Evolutionary conservation across 495 filamentous ascomycete genomes (phyloP).

Genomic region (Hyaloscypha bicolor): DNA sequence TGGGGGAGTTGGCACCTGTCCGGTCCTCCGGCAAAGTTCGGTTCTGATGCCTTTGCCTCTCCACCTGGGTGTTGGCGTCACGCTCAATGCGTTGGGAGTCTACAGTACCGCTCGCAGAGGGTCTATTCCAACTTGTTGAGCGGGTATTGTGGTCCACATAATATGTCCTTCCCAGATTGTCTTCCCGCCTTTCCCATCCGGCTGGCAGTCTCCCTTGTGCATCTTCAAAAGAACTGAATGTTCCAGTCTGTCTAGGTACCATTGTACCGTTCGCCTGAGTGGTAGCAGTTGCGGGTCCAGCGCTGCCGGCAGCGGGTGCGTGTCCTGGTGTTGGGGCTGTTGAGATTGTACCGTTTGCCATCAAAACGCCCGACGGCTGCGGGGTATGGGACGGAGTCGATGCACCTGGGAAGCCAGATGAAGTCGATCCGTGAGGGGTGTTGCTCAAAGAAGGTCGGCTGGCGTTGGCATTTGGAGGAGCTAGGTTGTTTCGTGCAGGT

Average conservation of each 20-base stretch:
- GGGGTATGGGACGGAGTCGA: conserved; percentile 22
- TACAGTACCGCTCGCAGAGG: conserved; percentile 78
- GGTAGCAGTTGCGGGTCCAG: conserved; percentile 10
- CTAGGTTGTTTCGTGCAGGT: conserved; percentile 19
- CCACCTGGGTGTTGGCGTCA: conserved; percentile 86
- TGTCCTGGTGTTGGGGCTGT: conserved; percentile 33
- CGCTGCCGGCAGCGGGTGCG: conserved; percentile 34
- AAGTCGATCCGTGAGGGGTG: conserved; percentile 27
- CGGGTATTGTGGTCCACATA: conserved; percentile 98
- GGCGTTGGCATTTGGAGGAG: conserved; percentile 24
- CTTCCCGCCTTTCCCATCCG: conserved; percentile 95
- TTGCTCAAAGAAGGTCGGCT: conserved; percentile 28
- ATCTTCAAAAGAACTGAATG: conserved; percentile 93
- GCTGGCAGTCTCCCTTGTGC: conserved; percentile 87
- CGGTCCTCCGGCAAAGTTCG: conserved; percentile 95
- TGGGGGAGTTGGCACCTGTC: conserved; percentile 91
- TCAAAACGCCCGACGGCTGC: conserved; percentile 23
- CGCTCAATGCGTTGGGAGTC: conserved; percentile 75
- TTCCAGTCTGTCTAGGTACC: conserved; percentile 46
- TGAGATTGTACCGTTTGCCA: conserved; percentile 35
- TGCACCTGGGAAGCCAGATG: conserved; percentile 25
- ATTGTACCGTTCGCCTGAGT: conserved; percentile 36
- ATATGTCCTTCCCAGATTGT: conserved; percentile 96
- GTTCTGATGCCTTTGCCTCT: conserved; percentile 91
- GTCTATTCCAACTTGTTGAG: conserved; percentile 93